Conservation (phyloP, 345 rosid genomes). For the Hibiscus syriacus region DNA sequence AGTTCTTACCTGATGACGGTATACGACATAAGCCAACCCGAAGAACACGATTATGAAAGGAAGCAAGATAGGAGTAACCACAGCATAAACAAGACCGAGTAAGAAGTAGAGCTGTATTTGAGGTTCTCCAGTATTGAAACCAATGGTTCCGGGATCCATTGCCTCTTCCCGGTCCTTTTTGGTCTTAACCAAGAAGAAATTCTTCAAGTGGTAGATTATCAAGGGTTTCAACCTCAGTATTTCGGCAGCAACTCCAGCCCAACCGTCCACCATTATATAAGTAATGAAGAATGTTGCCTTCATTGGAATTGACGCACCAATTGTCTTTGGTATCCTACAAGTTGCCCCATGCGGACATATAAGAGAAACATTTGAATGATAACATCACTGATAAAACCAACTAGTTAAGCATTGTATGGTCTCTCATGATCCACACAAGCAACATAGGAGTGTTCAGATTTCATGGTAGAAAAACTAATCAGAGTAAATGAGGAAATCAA, state of each 20-base stretch:
- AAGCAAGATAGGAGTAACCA: slow-evolving; percentile 78
- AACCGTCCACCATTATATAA: slow-evolving; percentile 92
- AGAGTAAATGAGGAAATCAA: not conserved
- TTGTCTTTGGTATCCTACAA: slow-evolving; percentile 85
- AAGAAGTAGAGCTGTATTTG: slow-evolving; percentile 92
- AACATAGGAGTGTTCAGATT: no score
- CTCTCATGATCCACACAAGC: not conserved
- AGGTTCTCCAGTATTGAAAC: slow-evolving; percentile 89
- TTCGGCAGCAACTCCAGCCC: slow-evolving; percentile 98
- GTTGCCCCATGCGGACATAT: not conserved
- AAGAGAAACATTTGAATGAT: not conserved
- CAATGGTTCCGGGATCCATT: slow-evolving; percentile 94
- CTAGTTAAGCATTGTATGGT: not conserved
- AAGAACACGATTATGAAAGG: slow-evolving; percentile 86
- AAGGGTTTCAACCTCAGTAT: slow-evolving; percentile 75
- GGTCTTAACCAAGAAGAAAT: slow-evolving; percentile 76
- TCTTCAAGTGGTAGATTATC: slow-evolving; percentile 75
- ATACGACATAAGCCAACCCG: slow-evolving; percentile 68
- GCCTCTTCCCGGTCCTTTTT: slow-evolving; percentile 92
- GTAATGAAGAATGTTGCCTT: slow-evolving; percentile 97
- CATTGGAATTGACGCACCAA: slow-evolving; percentile 90
- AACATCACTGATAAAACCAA: not conserved
- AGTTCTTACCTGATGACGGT: slow-evolving; percentile 79
- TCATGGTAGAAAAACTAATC: no score
- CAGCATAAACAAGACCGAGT: slow-evolving; percentile 86